Percentiles rank a stretch among this genome's conserved stretches.
phyloP scores from a whole-genome alignment of 345 rosid genomes.

The Tarenaya hassleriana region DNA sequence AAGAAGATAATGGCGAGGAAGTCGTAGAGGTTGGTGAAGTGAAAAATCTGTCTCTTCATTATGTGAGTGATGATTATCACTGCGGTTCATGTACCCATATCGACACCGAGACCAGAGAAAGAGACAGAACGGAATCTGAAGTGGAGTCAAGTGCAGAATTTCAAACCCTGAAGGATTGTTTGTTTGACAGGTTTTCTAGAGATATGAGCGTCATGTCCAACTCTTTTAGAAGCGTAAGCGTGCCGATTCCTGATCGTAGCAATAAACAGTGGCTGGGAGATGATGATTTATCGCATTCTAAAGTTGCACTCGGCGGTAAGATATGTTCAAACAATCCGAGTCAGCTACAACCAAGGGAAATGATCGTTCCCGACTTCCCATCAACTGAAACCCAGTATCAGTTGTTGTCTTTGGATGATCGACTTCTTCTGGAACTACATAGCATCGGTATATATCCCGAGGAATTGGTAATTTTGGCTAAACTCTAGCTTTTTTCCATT shows the following conservation, averaged over 20 bases:
- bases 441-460: slow-evolving; percentile 86
- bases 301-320: slow-evolving; percentile 48
- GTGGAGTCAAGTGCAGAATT: slow-evolving; percentile 72
- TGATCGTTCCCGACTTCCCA: slow-evolving; percentile 35
- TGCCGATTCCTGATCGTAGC: slow-evolving; percentile 60
- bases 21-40: slow-evolving; percentile 49
- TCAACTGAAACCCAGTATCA: slow-evolving; percentile 63
- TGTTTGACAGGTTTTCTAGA: slow-evolving; percentile 60
- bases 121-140: slow-evolving; percentile 90
- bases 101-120: slow-evolving; percentile 73
- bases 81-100: slow-evolving; percentile 88
- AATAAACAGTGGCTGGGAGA: slow-evolving; percentile 69
- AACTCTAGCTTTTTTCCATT: background rate
- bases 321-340: slow-evolving; percentile 54
- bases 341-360: slow-evolving; percentile 49
- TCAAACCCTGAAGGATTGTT: slow-evolving; percentile 54
- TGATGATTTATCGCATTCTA: slow-evolving; percentile 62
- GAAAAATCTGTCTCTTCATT: slow-evolving; percentile 68
- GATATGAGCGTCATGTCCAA: slow-evolving; percentile 62
- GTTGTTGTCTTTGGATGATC: slow-evolving; percentile 64
- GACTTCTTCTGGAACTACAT: slow-evolving; percentile 73
- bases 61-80: slow-evolving; percentile 92
- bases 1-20: slow-evolving; percentile 88
- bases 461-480: slow-evolving; percentile 47
- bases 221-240: slow-evolving; percentile 50